These are phyloP conservation scores for Ogataea zsoltii DNA, from an alignment of 805 yeast genomes.

Conservation along the genomic window DNA sequence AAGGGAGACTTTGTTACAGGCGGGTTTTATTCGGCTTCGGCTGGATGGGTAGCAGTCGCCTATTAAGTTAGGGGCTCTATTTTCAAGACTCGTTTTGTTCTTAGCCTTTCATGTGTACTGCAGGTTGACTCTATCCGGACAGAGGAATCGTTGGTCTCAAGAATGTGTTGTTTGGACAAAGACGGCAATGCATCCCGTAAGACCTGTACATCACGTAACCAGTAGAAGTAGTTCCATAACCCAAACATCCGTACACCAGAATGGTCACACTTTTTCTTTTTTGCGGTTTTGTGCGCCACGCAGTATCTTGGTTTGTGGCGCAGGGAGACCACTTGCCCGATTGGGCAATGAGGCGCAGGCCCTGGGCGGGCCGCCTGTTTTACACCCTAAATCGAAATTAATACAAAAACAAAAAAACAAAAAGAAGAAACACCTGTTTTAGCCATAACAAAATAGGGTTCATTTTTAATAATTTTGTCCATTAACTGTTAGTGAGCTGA, in stretches of 20 bases:
- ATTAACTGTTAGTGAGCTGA: background rate
- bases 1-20: slow-evolving; percentile 10
- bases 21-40: slow-evolving; percentile 5
- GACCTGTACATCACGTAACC: slow-evolving; percentile 30
- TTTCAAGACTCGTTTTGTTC: slow-evolving; percentile 12
- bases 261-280: no score
- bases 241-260: no score
- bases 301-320: background rate
- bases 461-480: background rate
- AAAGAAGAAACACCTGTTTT: background rate
- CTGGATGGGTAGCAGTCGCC: slow-evolving; percentile 28
- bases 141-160: slow-evolving; percentile 32
- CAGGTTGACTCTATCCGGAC: slow-evolving; percentile 31
- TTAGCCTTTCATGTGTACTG: slow-evolving; percentile 25
- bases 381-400: slow-evolving; percentile 1
- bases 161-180: slow-evolving; percentile 26
- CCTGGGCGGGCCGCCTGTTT: slow-evolving; percentile 6
- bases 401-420: slow-evolving; percentile 3
- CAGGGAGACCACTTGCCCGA: background rate
- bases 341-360: slow-evolving; percentile 3
- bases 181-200: slow-evolving; percentile 37
- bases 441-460: background rate
- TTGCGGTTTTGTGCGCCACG: background rate
- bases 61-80: slow-evolving; percentile 35
- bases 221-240: background rate